Conservation (phyloP, 257 asterid genomes). For the Ilex asprella region DNA sequence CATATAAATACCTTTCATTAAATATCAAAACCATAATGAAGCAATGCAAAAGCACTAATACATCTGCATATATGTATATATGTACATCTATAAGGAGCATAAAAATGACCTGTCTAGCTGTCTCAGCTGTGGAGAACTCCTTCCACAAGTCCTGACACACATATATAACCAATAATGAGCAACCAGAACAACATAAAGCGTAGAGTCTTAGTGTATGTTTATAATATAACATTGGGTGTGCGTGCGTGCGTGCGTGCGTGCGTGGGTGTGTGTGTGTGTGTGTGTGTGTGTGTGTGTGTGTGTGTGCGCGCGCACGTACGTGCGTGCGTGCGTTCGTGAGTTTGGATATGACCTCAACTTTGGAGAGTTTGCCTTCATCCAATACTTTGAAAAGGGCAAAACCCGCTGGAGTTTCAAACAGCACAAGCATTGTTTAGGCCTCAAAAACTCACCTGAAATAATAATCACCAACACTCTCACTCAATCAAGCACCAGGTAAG, state of each 20-base stretch:
- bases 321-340: not conserved
- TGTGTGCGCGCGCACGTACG: not conserved
- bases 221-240: too few relatives aligned
- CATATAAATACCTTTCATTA: too few relatives aligned
- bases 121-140: constrained; percentile 55
- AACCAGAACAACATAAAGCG: not conserved
- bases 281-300: not conserved
- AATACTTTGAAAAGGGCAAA: constrained; percentile 55
- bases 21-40: not conserved
- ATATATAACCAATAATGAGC: not conserved
- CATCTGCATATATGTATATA: not conserved
- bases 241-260: not conserved
- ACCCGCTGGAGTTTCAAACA: constrained; percentile 55
- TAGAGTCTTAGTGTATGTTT: not conserved
- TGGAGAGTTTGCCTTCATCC: constrained; percentile 53
- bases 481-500: too few relatives aligned
- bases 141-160: constrained; percentile 60
- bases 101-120: constrained; percentile 64
- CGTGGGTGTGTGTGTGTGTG: not conserved
- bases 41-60: not conserved
- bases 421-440: constrained; percentile 24
- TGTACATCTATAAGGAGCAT: not conserved
- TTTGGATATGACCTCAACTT: constrained; percentile 36
- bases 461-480: too few relatives aligned
- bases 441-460: not conserved